phyloP scores from a whole-genome alignment of 2,329 filamentous ascomycete genomes.

The Rhynchosporium graminicola region DNA sequence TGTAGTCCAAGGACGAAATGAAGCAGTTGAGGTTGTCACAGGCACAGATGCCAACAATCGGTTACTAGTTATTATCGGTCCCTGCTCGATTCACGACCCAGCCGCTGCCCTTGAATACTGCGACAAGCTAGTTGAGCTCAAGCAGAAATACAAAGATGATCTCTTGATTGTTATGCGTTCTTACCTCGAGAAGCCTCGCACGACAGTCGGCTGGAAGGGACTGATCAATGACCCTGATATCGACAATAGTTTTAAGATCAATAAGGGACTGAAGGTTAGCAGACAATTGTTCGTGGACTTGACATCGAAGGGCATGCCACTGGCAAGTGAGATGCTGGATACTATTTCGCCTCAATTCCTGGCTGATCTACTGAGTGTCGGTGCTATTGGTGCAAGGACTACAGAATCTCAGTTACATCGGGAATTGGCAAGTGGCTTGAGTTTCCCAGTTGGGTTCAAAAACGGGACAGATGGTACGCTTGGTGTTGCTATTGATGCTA shows the following conservation, averaged over 20 bases:
- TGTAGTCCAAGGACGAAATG: constrained; percentile 61
- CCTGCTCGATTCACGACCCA: constrained; percentile 97
- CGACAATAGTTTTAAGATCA: constrained; percentile 98
- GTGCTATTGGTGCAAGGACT: constrained; percentile 92
- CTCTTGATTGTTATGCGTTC: constrained; percentile 95
- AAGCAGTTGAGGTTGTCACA: constrained; percentile 69
- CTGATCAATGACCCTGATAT: constrained; percentile 98
- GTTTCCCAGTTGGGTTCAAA: constrained; percentile 99
- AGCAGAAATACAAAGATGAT: constrained; percentile 86
- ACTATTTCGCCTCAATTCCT: constrained; percentile 98
- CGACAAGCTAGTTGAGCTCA: constrained; percentile 75
- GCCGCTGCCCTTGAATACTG: constrained; percentile 90
- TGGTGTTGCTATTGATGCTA: constrained; percentile 89
- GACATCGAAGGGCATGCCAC: constrained; percentile 88
- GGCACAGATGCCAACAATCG: constrained; percentile 58
- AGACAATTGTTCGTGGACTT: constrained; percentile 92
- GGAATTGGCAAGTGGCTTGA: constrained; percentile 89
- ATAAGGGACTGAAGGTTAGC: constrained; percentile 87
- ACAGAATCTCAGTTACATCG: constrained; percentile 96
- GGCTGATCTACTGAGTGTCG: constrained; percentile 86
- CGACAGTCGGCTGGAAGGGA: constrained; percentile 98
- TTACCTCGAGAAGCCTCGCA: constrained; percentile 97
- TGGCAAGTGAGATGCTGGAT: constrained; percentile 97
- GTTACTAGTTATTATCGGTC: constrained; percentile 83
- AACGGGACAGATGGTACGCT: constrained; percentile 95